These are phyloP conservation scores for Obba rivulosa DNA, from an alignment of 768 basidiomycete genomes.

Conservation along the genomic window DNA sequence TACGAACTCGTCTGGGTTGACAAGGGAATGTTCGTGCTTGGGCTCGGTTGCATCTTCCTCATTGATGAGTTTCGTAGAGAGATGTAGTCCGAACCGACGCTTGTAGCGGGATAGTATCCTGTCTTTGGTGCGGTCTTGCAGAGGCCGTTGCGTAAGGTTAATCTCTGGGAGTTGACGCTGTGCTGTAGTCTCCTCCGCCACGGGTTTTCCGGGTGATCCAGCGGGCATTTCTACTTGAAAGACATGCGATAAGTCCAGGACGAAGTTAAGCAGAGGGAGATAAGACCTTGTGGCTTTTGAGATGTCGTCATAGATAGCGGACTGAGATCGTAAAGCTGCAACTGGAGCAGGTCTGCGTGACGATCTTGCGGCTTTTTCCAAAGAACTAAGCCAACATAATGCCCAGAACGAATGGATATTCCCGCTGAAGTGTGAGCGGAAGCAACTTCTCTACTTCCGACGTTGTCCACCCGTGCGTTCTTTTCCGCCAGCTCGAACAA, in stretches of 20 bases:
- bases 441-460: too few relatives aligned
- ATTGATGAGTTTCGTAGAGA: neutral
- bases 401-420: too few relatives aligned
- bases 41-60: neutral
- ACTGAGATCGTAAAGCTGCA: too few relatives aligned
- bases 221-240: neutral
- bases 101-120: neutral
- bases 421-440: too few relatives aligned
- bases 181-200: neutral
- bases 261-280: too few relatives aligned
- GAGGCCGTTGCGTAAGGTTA: neutral
- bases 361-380: too few relatives aligned
- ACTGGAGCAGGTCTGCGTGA: too few relatives aligned
- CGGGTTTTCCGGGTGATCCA: neutral
- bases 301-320: too few relatives aligned
- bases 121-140: neutral
- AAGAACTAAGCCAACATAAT: too few relatives aligned
- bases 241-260: too few relatives aligned
- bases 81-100: neutral
- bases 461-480: neutral
- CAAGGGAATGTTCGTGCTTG: conserved; percentile 1
- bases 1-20: conserved; percentile 1
- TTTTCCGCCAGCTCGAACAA: neutral
- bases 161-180: neutral
- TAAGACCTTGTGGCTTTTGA: too few relatives aligned